phyloP scores from a whole-genome alignment of 2,329 filamentous ascomycete species.

The Helotiales sp. region DNA sequence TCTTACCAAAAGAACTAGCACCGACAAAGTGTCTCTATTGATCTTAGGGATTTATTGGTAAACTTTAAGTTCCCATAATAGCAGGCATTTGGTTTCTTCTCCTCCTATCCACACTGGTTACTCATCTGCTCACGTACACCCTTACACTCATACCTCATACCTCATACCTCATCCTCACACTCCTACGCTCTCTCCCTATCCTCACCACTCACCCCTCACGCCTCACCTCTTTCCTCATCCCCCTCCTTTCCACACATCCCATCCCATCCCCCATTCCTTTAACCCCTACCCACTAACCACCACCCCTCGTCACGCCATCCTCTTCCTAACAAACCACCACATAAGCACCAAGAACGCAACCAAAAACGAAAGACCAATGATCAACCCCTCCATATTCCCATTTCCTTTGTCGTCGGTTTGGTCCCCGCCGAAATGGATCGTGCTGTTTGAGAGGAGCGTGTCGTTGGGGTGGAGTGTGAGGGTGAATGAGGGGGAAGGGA shows the following conservation, averaged over 20 bases:
- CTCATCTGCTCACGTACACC: too few species aligned
- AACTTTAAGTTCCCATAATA: too few species aligned
- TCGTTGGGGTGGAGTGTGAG: not conserved
- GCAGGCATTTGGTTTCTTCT: too few species aligned
- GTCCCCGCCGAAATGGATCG: not conserved
- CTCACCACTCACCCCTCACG: not conserved
- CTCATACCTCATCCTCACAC: not conserved
- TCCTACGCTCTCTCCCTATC: not conserved
- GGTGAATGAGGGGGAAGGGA: not conserved
- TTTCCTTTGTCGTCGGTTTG: not conserved
- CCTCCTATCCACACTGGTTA: too few species aligned
- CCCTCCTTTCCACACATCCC: not conserved
- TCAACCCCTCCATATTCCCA: not conserved
- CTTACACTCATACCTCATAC: too few species aligned
- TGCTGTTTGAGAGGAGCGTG: not conserved
- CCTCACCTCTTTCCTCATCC: not conserved
- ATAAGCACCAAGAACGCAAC: not conserved
- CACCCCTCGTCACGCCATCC: not conserved
- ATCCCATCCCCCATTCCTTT: not conserved
- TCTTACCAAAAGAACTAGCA: too few species aligned
- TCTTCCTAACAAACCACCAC: not conserved
- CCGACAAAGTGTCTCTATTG: too few species aligned
- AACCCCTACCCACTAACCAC: not conserved
- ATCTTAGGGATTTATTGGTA: too few species aligned
- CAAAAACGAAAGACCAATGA: not conserved